Base-by-base conservation (phyloP, 805 yeast species). In the Pachysolen tannophilus region DNA sequence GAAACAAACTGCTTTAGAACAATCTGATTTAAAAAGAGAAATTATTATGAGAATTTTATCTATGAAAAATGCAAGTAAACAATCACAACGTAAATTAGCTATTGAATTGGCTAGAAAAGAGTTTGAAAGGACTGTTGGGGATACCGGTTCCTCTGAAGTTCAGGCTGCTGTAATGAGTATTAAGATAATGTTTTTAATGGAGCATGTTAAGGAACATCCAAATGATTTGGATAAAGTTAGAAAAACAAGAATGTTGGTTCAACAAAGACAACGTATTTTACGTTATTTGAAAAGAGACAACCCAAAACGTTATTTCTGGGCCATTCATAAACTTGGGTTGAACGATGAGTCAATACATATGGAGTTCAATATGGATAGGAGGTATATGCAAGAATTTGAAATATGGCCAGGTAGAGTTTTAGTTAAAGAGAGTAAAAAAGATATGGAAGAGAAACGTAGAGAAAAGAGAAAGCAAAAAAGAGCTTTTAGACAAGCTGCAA, bases 61-160 rank as follows among this genome's bases (percentile, higher is more conserved):
- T 48, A 69, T 85, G 60, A 78, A 71, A 56, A 88, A 88, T 58
- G 69, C 92, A 18, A 67, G 69, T 44, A 68, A 69, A 34, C 53
- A 58, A 14, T 87, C 83, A 43, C 64, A 66, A 38, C 63, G 69
- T 48, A 72, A 74, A 44, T 54, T 73, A 45, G 82, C 85, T 20
- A 63, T 75, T 2, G 60, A 60, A 30, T 55, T 81, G 30, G 96
- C 97, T 1, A 67, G 75, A 33, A 61, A 71, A 46, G 97, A 90
- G 60, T 88, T 90, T 57, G 78, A 75, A 47, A 69, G 95, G 49
- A 68, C 71, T 43, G 86, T 78, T 30, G 95, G 95, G 35, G 97
- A 92, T 55, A 84, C 96, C 1, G 97, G 95, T 3, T 84, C 95
- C 2, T 77, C 94, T 35, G 97, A 90, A 60, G 96, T 88, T 18